Base-by-base conservation (phyloP, 768 basidiomycete species). In the Termitomyces sp. region DNA sequence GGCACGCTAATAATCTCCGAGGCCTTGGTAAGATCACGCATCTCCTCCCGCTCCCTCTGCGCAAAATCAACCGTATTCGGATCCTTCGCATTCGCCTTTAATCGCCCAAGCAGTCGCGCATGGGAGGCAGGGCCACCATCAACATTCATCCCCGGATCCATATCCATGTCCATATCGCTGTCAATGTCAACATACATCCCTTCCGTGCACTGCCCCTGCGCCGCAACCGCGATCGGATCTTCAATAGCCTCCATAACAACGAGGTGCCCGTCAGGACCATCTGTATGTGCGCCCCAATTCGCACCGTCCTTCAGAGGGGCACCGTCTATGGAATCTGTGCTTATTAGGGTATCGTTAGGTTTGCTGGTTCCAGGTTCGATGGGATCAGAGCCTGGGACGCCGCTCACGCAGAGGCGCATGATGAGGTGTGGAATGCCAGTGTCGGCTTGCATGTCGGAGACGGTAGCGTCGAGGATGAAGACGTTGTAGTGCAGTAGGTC, bases 41-140 rank as follows among this genome's bases (percentile, higher is more conserved):
- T 96, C 77, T 96, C 94, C 63, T 92, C 91, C 73, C 85, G 85
- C 76, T 96, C 94, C 38, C 92, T 81, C 68, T 86, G 83, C 14
- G 90, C 86, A 72, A 95, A 94, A 71, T 93, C 85, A 69, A 93
- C 83, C 36, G 88, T 89, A 70, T 90, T 89, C 4, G 78, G 77
- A 14, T 68, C 66, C 40, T 61, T 48, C n/a, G 65, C 31, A 7
- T 50, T 34, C 29, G 59, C 31, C 48, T 32, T 40, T 7, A 36
- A 8, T 37, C 49, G 47, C 5, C 20, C 15, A 15, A 45, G 53
- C 32, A 32, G 25, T 6, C 40, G 40, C 32, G 20, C 37, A 36
- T 31, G 47, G 15, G 25, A 11, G 14, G 20, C 34, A 3, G 14
- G 32, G 4, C 29, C 47, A 20, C 31, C 34, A 10, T 14, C 51